phyloP scores from a whole-genome alignment of 352 stramenopile genomes.

The Achlya hypogyna region DNA sequence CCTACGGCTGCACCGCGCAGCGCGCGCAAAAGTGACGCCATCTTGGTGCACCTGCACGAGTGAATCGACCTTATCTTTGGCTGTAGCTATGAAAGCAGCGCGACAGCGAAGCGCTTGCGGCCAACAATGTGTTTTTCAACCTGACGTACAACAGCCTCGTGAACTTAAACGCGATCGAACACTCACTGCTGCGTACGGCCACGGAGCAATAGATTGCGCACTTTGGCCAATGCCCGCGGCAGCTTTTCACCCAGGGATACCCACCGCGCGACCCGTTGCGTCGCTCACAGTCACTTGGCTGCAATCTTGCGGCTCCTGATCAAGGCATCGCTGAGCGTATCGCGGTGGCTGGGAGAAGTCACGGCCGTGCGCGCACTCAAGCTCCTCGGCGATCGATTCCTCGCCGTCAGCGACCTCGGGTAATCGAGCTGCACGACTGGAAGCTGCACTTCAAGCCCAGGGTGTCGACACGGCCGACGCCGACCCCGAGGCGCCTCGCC shows the following conservation, averaged over 20 bases:
- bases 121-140: no score
- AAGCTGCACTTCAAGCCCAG: no score
- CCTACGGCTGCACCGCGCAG: no score
- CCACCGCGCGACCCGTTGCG: constrained; percentile 32
- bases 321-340: neutral
- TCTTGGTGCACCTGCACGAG: constrained; percentile 93
- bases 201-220: no score
- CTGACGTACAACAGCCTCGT: no score
- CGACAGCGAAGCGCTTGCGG: no score
- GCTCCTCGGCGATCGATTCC: constrained; percentile 60
- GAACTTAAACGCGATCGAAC: constrained; percentile 92
- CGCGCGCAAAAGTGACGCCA: constrained; percentile 96
- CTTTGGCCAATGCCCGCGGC: constrained; percentile 97
- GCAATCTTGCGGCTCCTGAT: constrained; percentile 28
- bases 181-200: constrained; percentile 91
- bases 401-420: constrained; percentile 75
- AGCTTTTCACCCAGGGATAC: constrained; percentile 81
- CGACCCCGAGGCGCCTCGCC: no score
- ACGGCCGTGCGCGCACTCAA: constrained; percentile 52
- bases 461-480: no score
- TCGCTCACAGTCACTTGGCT: no score
- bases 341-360: constrained; percentile 38
- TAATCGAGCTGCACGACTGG: no score
- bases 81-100: no score
- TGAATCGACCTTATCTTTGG: no score